Evolutionary conservation across 2,329 filamentous ascomycete species (phyloP).

Genomic region (Fusarium nygamai): DNA sequence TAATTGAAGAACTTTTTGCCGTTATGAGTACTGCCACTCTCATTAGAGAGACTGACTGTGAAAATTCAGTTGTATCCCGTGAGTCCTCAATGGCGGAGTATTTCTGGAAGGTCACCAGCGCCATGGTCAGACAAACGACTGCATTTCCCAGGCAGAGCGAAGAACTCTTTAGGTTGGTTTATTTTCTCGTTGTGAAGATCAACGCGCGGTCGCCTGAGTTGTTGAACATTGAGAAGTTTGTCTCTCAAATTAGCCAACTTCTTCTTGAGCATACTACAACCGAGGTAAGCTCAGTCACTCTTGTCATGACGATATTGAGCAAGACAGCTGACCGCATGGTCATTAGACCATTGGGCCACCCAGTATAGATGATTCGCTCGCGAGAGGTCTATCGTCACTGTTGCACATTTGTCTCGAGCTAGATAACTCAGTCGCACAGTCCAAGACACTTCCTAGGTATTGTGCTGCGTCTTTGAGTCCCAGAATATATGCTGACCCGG

Average conservation of each 20-base stretch:
- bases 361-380: slow-evolving; percentile 43
- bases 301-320: background rate
- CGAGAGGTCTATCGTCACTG: slow-evolving; percentile 44
- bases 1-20: slow-evolving; percentile 46
- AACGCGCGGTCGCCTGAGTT: slow-evolving; percentile 39
- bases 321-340: slow-evolving; percentile 1
- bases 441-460: slow-evolving; percentile 42
- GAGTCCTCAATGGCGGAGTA: slow-evolving; percentile 36
- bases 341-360: slow-evolving; percentile 43
- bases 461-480: background rate
- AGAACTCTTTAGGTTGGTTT: slow-evolving; percentile 57
- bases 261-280: slow-evolving; percentile 53
- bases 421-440: slow-evolving; percentile 40
- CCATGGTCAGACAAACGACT: slow-evolving; percentile 48
- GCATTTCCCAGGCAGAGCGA: slow-evolving; percentile 51
- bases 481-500: slow-evolving; percentile 4
- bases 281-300: slow-evolving; percentile 48
- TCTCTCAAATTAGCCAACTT: slow-evolving; percentile 44
- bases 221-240: slow-evolving; percentile 44
- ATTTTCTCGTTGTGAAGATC: slow-evolving; percentile 53
- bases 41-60: background rate
- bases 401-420: slow-evolving; percentile 46
- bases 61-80: background rate
- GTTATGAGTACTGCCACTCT: background rate
- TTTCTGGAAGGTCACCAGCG: slow-evolving; percentile 47